Evolutionary conservation across 805 yeast species (phyloP).

Genomic region (Wickerhamia fluorescens): DNA sequence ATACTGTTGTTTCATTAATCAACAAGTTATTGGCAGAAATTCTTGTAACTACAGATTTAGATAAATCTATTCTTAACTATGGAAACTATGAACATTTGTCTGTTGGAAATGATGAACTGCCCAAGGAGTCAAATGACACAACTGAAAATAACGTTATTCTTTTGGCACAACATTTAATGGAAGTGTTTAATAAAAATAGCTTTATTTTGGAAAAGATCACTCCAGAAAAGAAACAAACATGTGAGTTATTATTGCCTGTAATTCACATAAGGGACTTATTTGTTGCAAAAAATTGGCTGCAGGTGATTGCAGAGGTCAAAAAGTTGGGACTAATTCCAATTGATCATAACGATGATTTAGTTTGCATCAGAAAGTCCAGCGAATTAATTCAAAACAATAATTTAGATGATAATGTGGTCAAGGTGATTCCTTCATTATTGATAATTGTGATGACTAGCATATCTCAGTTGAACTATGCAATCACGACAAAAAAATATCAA

Average conservation of each 20-base stretch:
- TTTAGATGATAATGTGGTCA: conserved; percentile 63
- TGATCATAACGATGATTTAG: conserved; percentile 39
- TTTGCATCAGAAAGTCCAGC: conserved; percentile 57
- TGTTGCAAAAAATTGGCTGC: conserved; percentile 51
- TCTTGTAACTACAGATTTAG: conserved; percentile 63
- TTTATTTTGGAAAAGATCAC: conserved; percentile 52
- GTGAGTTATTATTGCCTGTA: conserved; percentile 55
- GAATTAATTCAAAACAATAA: conserved; percentile 51
- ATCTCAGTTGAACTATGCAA: conserved; percentile 46
- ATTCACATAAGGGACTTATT: conserved; percentile 60
- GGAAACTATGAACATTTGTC: conserved; percentile 28
- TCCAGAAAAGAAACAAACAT: conserved; percentile 53
- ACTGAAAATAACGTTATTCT: conserved; percentile 43
- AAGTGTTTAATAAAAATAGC: conserved; percentile 46
- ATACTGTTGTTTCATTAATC: conserved; percentile 67
- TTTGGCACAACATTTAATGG: conserved; percentile 39
- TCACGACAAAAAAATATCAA: conserved; percentile 36
- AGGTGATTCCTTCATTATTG: conserved; percentile 73
- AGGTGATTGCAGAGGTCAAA: conserved; percentile 48
- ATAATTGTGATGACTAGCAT: conserved; percentile 77
- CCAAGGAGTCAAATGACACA: conserved; percentile 25
- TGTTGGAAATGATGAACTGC: conserved; percentile 22
- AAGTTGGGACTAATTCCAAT: conserved; percentile 64
- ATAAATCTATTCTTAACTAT: conserved; percentile 42
- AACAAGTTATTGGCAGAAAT: conserved; percentile 75